Evolutionary conservation across 2,329 filamentous ascomycete species (phyloP).

Genomic region (Balansia obtecta): DNA sequence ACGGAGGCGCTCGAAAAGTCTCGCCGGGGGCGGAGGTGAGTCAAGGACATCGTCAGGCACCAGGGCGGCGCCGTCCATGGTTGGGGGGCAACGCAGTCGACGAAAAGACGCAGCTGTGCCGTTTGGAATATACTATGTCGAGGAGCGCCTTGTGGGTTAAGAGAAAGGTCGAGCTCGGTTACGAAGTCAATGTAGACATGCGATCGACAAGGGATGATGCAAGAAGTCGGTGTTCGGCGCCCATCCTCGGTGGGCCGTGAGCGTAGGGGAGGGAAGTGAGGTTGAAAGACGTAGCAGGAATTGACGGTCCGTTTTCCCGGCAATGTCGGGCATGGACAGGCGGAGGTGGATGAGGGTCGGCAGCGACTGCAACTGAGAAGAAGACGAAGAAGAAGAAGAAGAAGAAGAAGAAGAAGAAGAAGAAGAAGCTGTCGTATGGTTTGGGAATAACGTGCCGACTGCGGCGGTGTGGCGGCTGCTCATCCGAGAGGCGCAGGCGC

Average conservation of each 20-base stretch:
- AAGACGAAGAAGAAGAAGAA: too few species aligned
- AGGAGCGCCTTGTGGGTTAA: not conserved
- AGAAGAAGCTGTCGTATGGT: not conserved
- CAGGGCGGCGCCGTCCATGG: constrained; percentile 39
- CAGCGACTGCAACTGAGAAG: not conserved
- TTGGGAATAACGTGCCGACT: not conserved
- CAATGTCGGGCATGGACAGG: not conserved
- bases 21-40: constrained; percentile 53
- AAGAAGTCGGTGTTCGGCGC: constrained; percentile 14
- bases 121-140: not conserved
- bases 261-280: constrained; percentile 1
- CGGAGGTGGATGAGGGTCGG: not conserved
- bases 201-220: constrained; percentile 12
- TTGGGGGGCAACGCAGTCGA: constrained; percentile 13
- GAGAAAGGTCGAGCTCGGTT: not conserved
- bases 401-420: too few species aligned
- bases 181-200: constrained; percentile 14
- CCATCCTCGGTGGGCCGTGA: constrained; percentile 19
- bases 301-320: not conserved
- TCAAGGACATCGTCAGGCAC: constrained; percentile 43
- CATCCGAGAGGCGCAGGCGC: too few species aligned
- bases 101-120: constrained; percentile 3
- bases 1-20: constrained; percentile 59
- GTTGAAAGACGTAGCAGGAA: not conserved
- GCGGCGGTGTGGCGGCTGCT: not conserved